Evolutionary conservation across 2,329 filamentous ascomycete genomes (phyloP).

Genomic region (Myriangium duriaei): DNA sequence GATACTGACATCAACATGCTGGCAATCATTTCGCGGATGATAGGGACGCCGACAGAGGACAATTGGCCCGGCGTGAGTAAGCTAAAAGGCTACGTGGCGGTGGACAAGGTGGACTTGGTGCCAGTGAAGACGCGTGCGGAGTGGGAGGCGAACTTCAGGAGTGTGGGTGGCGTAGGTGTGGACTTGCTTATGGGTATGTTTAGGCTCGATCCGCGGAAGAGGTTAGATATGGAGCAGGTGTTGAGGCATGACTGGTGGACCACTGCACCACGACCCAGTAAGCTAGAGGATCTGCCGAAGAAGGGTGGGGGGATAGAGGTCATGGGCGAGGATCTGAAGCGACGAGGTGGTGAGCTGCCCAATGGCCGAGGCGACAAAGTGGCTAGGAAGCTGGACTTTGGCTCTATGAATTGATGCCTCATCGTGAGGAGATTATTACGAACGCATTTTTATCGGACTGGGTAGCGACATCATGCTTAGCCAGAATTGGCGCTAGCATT

Average conservation of each 20-base stretch:
- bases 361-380: conserved; percentile 58
- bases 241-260: conserved; percentile 80
- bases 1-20: conserved; percentile 81
- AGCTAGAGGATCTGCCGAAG: conserved; percentile 66
- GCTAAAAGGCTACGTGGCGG: conserved; percentile 67
- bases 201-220: conserved; percentile 70
- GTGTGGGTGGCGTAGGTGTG: conserved; percentile 68
- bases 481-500: background rate
- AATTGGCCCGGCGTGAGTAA: conserved; percentile 88
- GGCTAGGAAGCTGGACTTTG: conserved; percentile 72
- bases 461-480: conserved; percentile 22
- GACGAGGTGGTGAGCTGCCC: conserved; percentile 59
- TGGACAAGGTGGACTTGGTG: conserved; percentile 43
- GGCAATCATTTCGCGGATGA: conserved; percentile 65
- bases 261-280: conserved; percentile 68
- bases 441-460: too few relatives aligned
- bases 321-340: conserved; percentile 71
- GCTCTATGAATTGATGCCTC: conserved; percentile 33
- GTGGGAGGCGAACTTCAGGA: conserved; percentile 66
- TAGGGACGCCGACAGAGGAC: conserved; percentile 85
- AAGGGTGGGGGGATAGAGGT: conserved; percentile 63
- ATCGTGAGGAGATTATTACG: too few relatives aligned
- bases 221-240: conserved; percentile 65
- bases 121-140: conserved; percentile 53
- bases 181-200: conserved; percentile 81